Base-by-base conservation (phyloP, 495 filamentous ascomycete species). In the Xylaria curta region DNA sequence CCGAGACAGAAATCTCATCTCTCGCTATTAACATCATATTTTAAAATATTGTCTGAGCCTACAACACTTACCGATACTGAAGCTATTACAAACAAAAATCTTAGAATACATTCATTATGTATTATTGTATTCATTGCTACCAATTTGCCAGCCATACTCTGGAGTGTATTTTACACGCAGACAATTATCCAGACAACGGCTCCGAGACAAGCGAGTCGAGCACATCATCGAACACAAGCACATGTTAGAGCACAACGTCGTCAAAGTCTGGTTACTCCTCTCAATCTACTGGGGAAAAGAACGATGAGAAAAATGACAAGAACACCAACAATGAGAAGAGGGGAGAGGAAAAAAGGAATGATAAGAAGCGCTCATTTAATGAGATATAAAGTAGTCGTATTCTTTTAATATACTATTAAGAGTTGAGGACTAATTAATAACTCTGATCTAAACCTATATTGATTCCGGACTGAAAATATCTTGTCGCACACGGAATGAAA, bases 171-270 rank as follows among this genome's bases (percentile, higher is more conserved):
- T 56, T 31, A 12, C 53, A 56, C 24, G 3, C 24, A 17, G 10
- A 56, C 0, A 56, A 56, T 10, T 28, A 15, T 56, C 24, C 10
- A 0, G 12, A 56, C 1, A 3, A 31, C 9, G 53, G 53, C 24
- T 31, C 53, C 12, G 53, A 56, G 12, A 28, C 53, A 31, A 56
- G 53, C 53, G 53, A 56, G 26, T 56, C 53, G 53, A 56, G 26
- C 13, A 56, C 4, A 53, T 53, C 21, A 31, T 31, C 28, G 3
- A 31, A 31, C 28, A 31, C 1, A 31, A 31, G 28, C 28, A 31
- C 28, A 31, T 31, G 28, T 24, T 53, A 7, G 10, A 26, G 21
- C 21, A 3, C 19, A 7, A 49, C 46, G 7, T 53, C 8, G 3
- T 56, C 24, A 10, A 31, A 9, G 51, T 31, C 24, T 56, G 17